A percentile compares a stretch with the other conserved stretches of the same genome.
Evolutionary conservation across 306 rosid species (phyloP).

Genomic region (Fragaria ananassa): DNA sequence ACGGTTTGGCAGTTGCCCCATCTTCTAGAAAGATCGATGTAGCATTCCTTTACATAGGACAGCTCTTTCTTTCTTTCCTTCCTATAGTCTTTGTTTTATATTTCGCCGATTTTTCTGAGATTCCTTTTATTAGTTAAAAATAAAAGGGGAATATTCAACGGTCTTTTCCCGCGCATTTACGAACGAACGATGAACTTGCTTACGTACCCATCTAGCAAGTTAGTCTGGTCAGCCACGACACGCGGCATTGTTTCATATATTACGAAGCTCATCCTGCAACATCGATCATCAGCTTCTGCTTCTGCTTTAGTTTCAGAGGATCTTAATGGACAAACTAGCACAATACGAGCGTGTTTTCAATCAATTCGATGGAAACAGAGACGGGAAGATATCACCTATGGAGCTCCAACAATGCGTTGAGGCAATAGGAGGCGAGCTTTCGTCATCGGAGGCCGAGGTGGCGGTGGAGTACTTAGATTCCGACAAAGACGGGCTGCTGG

Average conservation of each 20-base stretch:
- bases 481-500: conserved; percentile 60
- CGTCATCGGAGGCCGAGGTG: conserved; percentile 40
- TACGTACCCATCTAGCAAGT: neutral
- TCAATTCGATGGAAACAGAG: conserved; percentile 64
- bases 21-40: neutral
- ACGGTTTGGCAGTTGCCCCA: conserved; percentile 3
- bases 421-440: conserved; percentile 49
- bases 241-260: conserved; percentile 9
- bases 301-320: neutral
- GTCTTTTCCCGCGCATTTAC: conserved; percentile 1
- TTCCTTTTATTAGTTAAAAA: neutral
- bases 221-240: conserved; percentile 19
- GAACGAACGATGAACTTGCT: neutral
- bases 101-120: neutral
- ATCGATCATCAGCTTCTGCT: neutral
- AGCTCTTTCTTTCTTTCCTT: no score
- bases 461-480: conserved; percentile 42
- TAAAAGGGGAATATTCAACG: neutral
- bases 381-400: conserved; percentile 54
- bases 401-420: conserved; percentile 58
- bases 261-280: neutral
- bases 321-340: conserved; percentile 41
- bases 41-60: no score
- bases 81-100: neutral
- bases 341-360: conserved; percentile 56